Evolutionary conservation across 352 stramenopile species (phyloP), one percentile per base, ranked within the genome.

Genomic region (Phytophthora parvispora): DNA sequence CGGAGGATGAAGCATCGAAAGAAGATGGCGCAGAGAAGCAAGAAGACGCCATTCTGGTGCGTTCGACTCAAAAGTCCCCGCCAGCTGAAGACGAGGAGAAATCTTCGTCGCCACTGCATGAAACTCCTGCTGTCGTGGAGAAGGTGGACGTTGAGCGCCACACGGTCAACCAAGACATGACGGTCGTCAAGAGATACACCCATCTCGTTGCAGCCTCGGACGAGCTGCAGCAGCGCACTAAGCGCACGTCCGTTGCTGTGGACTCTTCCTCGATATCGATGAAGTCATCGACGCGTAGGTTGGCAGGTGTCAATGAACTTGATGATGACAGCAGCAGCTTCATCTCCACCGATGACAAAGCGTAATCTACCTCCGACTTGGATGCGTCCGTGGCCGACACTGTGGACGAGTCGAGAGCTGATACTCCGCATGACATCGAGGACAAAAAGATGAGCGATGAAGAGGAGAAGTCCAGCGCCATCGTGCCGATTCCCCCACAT

Each of bases 131-230:
- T 47, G 34, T 5, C 12, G 47, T 62, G 12, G n/a, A 65, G 31
- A 45, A 50, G 24, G 4, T 69, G n/a, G 45, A 43, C 10, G 27
- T 69, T 27, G 65, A 58, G 27, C 13, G 27, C 8, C 43, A 51
- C 18, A 61, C 50, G 18, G 22, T 61, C 5, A 22, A 61, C 50
- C 29, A 42, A n/a, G 57, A 69, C 16, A 70, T 48, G 18, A 57
- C 43, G 8, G 64, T 64, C 13, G 64, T 66, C 4, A 55, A 64
- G 47, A 25, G 66, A 20, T 64, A 48, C 20, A 27, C 18, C 6
- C 43, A 60, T 20, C 13, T 20, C 0, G 31, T 12, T 34, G 16
- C 1, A 40, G 18, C 10, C 51, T 12, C 56, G 3, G 38, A 55
- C 6, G 5, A 47, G 10, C 20, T 10, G 16, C 27, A 53, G 45